Percentiles rank a stretch among this genome's conserved stretches.
phyloP scores from a whole-genome alignment of 768 basidiomycete species.

The Lactarius trivialis region DNA sequence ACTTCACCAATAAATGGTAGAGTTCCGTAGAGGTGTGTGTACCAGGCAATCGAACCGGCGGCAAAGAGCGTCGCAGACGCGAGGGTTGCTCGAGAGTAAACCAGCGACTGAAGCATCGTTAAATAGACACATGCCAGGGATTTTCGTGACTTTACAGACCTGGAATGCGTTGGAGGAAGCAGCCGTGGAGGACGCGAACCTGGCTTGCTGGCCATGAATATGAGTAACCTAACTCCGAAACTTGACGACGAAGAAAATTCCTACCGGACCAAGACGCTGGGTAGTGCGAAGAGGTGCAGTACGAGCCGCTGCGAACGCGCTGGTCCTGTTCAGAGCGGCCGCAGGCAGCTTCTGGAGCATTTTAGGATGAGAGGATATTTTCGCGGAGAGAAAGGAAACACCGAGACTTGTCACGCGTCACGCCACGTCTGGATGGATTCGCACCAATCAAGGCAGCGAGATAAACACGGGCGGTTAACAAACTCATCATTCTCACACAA shows the following conservation, averaged over 20 bases:
- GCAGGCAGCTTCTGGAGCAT: conserved; percentile 81
- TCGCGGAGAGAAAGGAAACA: conserved; percentile 32
- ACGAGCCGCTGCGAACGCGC: conserved; percentile 41
- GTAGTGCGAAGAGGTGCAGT: conserved; percentile 36
- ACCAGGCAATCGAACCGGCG: conserved; percentile 91
- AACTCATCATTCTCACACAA: not conserved
- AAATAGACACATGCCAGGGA: not conserved
- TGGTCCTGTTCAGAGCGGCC: conserved; percentile 58
- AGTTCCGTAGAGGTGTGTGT: conserved; percentile 87
- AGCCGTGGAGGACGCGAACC: conserved; percentile 64
- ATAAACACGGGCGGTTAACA: not conserved
- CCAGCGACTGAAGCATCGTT: conserved; percentile 42
- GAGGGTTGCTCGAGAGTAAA: conserved; percentile 67
- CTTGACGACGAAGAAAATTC: conserved; percentile 23
- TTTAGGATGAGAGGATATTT: conserved; percentile 43
- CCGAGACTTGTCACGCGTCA: conserved; percentile 37
- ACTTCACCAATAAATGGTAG: conserved; percentile 88
- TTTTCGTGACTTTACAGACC: conserved; percentile 38
- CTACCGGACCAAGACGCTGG: conserved; percentile 47
- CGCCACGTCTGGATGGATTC: conserved; percentile 17
- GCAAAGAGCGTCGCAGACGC: conserved; percentile 71
- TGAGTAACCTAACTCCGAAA: conserved; percentile 21
- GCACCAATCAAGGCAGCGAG: conserved; percentile 1
- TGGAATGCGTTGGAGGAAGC: conserved; percentile 51
- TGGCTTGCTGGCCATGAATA: conserved; percentile 43